Evolutionary conservation across 1,284 basidiomycete species (phyloP), one percentile per base, ranked within the genome.

Genomic region (Malassezia japonica): DNA sequence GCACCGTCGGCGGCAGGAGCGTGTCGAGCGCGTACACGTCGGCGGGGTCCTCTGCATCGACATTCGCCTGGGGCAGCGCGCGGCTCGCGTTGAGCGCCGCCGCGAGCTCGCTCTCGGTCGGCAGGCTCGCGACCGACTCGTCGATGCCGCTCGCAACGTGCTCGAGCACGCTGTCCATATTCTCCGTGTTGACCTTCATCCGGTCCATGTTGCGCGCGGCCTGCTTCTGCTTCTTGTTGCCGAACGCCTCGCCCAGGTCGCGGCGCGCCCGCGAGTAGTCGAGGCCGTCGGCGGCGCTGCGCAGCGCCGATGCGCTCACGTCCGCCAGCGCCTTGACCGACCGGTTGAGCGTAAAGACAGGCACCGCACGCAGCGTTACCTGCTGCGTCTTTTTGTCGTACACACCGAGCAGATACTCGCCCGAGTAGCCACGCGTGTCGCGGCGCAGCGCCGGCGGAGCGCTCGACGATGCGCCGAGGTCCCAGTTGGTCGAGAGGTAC

Each of bases 181-280:
- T 62, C 39, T 56, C 59, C 8, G 64, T 65, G 51, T 71, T 63
- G 32, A 72, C 70, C 56, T 70, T 69, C 68, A 72, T 71, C 29
- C 64, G 56, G 46, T 72, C 70, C 46, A 66, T 59, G 42, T 67
- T 67, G 9, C 62, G 46, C 5, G 62, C 63, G 13, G 64, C 60
- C 38, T 57, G 55, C 55, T 71, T 72, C 50, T 63, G 60, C 60
- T 71, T 70, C 27, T 64, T 57, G 55, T 71, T 72, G 35, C 70
- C 70, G 23, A 72, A 72, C 1, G 63, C 61, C 27, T 70, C 68
- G 28, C 66, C 68, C 4, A 72, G 61, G 12, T 61, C 62, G 20
- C 69, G 51, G 12, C 69, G 57, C 12, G 64, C 65, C 27, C 46
- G 28, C 4, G 56, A 56, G 42, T 64, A 63, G 42, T 54, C 60